Percentiles rank a stretch among this genome's conserved stretches.
Conservation (phyloP, 2,329 filamentous ascomycete species). For the Cryphonectria japonica region DNA sequence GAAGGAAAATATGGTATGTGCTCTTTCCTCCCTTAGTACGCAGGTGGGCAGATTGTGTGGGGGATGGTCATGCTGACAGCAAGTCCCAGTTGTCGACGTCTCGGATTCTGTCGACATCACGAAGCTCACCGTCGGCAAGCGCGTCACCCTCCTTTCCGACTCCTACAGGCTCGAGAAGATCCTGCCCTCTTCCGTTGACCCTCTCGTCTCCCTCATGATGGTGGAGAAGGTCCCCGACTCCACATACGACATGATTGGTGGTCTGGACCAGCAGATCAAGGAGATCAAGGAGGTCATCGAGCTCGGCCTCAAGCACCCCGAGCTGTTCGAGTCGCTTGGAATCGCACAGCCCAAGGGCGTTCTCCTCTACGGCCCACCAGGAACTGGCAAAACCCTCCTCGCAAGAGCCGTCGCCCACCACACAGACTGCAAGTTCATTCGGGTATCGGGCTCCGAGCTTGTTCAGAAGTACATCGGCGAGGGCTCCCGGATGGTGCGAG, state of each 20-base stretch:
- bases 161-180: constrained; percentile 99
- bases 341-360: constrained; percentile 99
- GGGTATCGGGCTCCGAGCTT: constrained; percentile 92
- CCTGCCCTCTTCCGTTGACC: constrained; percentile 95
- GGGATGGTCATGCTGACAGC: constrained; percentile 29
- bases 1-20: constrained; percentile 97
- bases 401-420: constrained; percentile 96
- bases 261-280: constrained; percentile 98
- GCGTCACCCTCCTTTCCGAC: constrained; percentile 93
- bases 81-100: constrained; percentile 81
- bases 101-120: constrained; percentile 90
- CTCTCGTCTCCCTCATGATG: constrained; percentile 99
- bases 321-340: constrained; percentile 97
- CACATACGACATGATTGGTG: constrained; percentile 99
- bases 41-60: no score
- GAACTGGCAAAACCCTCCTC: constrained; percentile 94
- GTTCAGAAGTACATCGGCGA: constrained; percentile 99
- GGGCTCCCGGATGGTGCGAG: constrained; percentile 96
- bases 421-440: constrained; percentile 98
- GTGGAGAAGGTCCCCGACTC: constrained; percentile 99
- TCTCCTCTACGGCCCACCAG: constrained; percentile 91
- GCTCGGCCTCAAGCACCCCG: constrained; percentile 95
- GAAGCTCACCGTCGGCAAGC: constrained; percentile 97
- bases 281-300: constrained; percentile 99
- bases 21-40: background rate